Base-by-base conservation (phyloP, 2,329 filamentous ascomycete genomes). In the Fusarium nygamai region DNA sequence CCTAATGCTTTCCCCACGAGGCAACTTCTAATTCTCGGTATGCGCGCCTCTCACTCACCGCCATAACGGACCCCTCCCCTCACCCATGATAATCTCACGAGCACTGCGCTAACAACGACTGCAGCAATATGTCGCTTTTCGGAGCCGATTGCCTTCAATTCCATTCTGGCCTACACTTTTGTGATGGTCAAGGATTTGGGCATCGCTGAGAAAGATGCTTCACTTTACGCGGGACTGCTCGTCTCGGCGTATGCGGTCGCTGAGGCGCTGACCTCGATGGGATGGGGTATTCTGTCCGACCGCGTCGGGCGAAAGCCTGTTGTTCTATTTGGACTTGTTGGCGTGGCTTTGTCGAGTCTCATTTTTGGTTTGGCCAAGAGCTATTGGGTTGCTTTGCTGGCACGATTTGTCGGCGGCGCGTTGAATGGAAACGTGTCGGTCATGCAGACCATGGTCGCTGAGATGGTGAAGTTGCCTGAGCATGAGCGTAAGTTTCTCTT, bases 101-200 rank as follows among this genome's bases (percentile, higher is more conserved):
- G 43, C 11, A 24, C 24, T 24, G 38, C 36, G 47, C 67, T 71
- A 70, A 70, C 46, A 11, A 39, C 10, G 10, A 41, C 14, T 58
- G 8, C 63, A 78, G 76, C 74, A 70, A 78, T 78, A 78, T 78
- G 76, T 63, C 76, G 76, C 39, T 78, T 98, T 33, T 93, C 93
- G 62, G 95, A 98, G 81, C 95, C 98, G 85, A 97, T 95, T 2
- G 95, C 95, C 1, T 88, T 98, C 80, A 98, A 98, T 82, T 97
- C 94, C 22, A 97, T 98, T 78, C 92, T 92, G 38, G 95, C 95
- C 5, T 98, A 98, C 82, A 88, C 98, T 3, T 95, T 95, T 2
- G 90, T 94, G 78, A 97, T 98, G 95, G 91, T 94, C 6, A 90
- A 91, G 43, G 90, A 90, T 5, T 97, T 98, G 77, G 92, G 93